Evolutionary conservation across 345 rosid genomes (phyloP).

Genomic region (Eucalyptus guilfoylei): DNA sequence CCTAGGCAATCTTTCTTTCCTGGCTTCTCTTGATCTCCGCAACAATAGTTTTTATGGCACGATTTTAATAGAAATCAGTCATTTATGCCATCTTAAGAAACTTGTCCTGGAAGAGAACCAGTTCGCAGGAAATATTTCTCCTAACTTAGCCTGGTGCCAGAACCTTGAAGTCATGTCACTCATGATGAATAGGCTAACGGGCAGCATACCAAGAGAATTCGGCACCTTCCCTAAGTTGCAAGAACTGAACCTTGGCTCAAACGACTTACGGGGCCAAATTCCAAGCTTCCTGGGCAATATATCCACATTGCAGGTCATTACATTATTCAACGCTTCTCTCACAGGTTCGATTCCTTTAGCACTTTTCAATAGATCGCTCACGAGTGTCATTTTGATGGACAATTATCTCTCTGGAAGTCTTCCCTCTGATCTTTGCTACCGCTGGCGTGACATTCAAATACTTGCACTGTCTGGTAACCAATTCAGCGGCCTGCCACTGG

Average conservation of each 20-base stretch:
- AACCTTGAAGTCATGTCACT: not conserved
- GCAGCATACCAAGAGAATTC: not conserved
- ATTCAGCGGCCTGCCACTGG: not conserved
- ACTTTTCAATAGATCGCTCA: not conserved
- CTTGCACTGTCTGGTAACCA: accelerated
- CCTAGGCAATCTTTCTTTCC: not conserved
- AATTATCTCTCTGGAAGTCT: not conserved
- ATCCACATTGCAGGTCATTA: not conserved
- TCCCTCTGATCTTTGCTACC: not conserved
- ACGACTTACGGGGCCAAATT: not conserved
- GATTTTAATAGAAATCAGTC: not conserved
- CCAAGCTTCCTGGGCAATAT: not conserved
- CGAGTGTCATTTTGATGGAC: accelerated
- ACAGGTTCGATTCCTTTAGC: not conserved
- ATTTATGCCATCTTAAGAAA: not conserved
- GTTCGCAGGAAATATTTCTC: not conserved
- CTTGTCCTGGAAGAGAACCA: not conserved
- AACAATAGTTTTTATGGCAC: not conserved
- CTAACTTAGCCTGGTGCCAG: not conserved
- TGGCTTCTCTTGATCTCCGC: not conserved
- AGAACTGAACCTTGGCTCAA: not conserved
- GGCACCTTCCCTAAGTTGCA: not conserved
- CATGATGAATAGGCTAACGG: accelerated
- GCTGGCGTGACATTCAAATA: not conserved
- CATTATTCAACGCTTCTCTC: accelerated